These are phyloP conservation scores for Silene coronaria DNA, from an alignment of 179 eudicot genomes.

Conservation along the genomic window DNA sequence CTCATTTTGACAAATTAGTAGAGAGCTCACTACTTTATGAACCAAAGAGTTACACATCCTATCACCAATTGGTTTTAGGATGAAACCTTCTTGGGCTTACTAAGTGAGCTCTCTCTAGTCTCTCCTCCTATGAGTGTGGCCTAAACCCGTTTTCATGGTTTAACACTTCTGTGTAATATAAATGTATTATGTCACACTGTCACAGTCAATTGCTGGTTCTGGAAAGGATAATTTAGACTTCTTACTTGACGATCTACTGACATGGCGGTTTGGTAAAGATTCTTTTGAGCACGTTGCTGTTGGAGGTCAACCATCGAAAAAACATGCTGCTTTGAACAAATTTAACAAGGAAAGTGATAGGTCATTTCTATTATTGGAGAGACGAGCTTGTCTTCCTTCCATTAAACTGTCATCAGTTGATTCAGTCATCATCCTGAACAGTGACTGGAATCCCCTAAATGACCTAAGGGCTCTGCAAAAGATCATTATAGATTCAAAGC, in stretches of 20 bases:
- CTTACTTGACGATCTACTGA: constrained; percentile 69
- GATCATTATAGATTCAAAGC: constrained; percentile 59
- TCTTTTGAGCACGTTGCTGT: constrained; percentile 72
- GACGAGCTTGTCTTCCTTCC: constrained; percentile 62
- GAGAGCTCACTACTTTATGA: too few relatives aligned
- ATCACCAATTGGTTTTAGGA: too few relatives aligned
- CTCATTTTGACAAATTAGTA: too few relatives aligned
- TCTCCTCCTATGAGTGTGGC: too few relatives aligned
- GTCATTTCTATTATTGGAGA: constrained; percentile 69
- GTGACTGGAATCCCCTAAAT: constrained; percentile 82
- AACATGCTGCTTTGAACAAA: constrained; percentile 61
- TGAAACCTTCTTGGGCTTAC: too few relatives aligned
- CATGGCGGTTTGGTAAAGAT: constrained; percentile 65
- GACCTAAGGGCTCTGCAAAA: constrained; percentile 69
- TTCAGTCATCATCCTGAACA: constrained; percentile 58
- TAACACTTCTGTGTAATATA: constrained; percentile 11
- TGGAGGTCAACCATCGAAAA: constrained; percentile 38
- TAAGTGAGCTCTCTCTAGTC: too few relatives aligned
- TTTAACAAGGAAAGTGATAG: constrained; percentile 61
- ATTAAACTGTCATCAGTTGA: constrained; percentile 63
- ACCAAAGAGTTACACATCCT: too few relatives aligned
- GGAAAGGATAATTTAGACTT: constrained; percentile 47
- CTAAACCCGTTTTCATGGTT: too few relatives aligned
- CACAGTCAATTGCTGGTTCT: constrained; percentile 45
- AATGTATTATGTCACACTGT: constrained; percentile 22